These are phyloP conservation scores for Sugiyamaella qingdaonensis DNA, from an alignment of 805 yeast species.

Conservation along the genomic window DNA sequence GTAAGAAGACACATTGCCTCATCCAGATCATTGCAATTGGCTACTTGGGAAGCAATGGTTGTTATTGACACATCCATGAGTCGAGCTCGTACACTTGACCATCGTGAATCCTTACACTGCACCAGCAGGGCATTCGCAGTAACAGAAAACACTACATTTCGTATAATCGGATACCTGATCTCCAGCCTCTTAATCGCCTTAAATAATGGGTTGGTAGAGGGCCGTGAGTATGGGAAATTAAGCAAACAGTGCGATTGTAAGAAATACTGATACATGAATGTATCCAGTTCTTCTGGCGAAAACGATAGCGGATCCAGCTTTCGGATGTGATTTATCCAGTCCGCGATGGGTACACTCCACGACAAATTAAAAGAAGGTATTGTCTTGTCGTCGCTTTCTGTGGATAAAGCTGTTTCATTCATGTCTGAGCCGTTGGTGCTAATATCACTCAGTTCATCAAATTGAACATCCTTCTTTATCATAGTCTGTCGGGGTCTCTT, in stretches of 20 bases:
- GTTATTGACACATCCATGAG: slow-evolving; percentile 2
- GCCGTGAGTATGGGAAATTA: background rate
- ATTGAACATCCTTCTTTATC: too few species aligned
- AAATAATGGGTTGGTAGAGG: background rate
- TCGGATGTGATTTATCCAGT: background rate
- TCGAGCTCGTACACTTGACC: background rate
- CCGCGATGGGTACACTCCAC: background rate
- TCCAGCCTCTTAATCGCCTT: background rate
- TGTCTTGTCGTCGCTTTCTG: too few species aligned
- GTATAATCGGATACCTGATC: background rate
- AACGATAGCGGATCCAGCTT: background rate
- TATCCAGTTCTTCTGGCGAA: background rate
- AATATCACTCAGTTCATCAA: too few species aligned
- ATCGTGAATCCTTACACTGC: background rate
- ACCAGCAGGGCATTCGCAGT: background rate
- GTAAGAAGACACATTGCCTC: background rate
- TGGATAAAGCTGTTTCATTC: too few species aligned
- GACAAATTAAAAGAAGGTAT: background rate
- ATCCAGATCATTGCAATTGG: background rate
- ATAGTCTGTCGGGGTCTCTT: background rate
- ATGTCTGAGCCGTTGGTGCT: too few species aligned
- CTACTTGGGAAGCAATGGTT: background rate
- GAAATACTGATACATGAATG: background rate
- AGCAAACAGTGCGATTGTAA: background rate
- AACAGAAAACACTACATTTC: background rate